Conservation (phyloP, 2,329 filamentous ascomycete genomes). For the Fusarium nematophilum region DNA sequence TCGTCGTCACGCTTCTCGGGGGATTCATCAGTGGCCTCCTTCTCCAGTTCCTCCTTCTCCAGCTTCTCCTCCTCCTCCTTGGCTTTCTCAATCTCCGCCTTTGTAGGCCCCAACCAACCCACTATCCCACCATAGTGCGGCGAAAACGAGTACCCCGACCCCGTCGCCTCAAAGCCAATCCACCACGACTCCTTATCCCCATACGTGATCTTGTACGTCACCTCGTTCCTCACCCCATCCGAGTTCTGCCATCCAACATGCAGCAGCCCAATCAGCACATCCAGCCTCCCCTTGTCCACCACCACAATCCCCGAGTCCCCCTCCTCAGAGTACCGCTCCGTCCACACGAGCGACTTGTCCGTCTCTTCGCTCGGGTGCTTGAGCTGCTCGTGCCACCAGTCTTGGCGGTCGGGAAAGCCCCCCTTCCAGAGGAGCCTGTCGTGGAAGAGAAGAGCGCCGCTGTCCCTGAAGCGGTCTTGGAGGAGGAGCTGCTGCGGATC, state of each 20-base stretch:
- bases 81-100: not conserved
- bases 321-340: slow-evolving; percentile 54
- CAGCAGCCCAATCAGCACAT: slow-evolving; percentile 53
- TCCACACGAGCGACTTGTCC: slow-evolving; percentile 52
- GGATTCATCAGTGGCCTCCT: not conserved
- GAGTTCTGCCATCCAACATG: slow-evolving; percentile 60
- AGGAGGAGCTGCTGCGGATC: slow-evolving; percentile 48
- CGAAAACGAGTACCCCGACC: slow-evolving; percentile 53
- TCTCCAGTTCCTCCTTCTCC: slow-evolving; percentile 3
- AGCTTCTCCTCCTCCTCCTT: slow-evolving; percentile 2
- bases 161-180: slow-evolving; percentile 56
- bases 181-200: slow-evolving; percentile 61
- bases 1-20: not conserved
- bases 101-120: slow-evolving; percentile 44
- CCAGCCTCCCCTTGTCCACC: slow-evolving; percentile 52
- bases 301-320: slow-evolving; percentile 56
- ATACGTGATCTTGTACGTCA: slow-evolving; percentile 55
- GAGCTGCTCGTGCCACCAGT: slow-evolving; percentile 54
- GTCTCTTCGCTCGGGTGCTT: slow-evolving; percentile 49
- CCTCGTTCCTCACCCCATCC: slow-evolving; percentile 50
- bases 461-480: slow-evolving; percentile 46
- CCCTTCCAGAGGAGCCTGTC: slow-evolving; percentile 55
- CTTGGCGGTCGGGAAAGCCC: slow-evolving; percentile 47
- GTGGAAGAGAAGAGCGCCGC: slow-evolving; percentile 54
- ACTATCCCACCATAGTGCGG: slow-evolving; percentile 55